phyloP scores from a whole-genome alignment of 768 basidiomycete species.

The Psilocybe sp. region DNA sequence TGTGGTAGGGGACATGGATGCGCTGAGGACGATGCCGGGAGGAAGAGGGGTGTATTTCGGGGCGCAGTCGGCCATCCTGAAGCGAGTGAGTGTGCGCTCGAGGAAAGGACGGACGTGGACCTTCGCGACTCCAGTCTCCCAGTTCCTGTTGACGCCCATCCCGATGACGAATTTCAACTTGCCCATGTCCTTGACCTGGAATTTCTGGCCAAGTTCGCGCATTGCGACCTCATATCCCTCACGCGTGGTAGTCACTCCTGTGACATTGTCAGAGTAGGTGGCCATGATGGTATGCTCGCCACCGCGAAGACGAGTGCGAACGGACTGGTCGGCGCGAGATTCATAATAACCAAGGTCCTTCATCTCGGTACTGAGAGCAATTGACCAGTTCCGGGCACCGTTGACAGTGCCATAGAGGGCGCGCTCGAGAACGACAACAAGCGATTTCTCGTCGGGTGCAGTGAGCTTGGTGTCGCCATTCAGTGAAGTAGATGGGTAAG shows the following conservation, averaged over 20 bases:
- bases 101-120: constrained; percentile 6
- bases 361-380: no score
- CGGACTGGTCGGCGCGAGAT: no score
- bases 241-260: constrained; percentile 6
- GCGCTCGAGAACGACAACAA: no score
- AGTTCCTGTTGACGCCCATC: constrained; percentile 5
- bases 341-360: no score
- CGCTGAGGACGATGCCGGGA: constrained; percentile 1
- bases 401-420: not conserved
- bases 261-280: no score
- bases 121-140: not conserved
- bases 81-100: constrained; percentile 5
- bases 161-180: constrained; percentile 9
- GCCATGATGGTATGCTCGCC: no score
- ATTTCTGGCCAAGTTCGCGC: constrained; percentile 2
- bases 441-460: no score
- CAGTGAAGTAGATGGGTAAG: no score
- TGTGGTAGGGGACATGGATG: not conserved
- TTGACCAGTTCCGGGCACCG: no score
- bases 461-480: no score
- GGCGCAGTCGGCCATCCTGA: constrained; percentile 8
- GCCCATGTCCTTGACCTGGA: constrained; percentile 8
- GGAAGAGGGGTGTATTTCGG: constrained; percentile 10
- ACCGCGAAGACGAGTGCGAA: no score
- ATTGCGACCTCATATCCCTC: constrained; percentile 5